These are phyloP conservation scores for Gillenia trifoliata DNA, from an alignment of 306 rosid species.

Conservation along the genomic window DNA sequence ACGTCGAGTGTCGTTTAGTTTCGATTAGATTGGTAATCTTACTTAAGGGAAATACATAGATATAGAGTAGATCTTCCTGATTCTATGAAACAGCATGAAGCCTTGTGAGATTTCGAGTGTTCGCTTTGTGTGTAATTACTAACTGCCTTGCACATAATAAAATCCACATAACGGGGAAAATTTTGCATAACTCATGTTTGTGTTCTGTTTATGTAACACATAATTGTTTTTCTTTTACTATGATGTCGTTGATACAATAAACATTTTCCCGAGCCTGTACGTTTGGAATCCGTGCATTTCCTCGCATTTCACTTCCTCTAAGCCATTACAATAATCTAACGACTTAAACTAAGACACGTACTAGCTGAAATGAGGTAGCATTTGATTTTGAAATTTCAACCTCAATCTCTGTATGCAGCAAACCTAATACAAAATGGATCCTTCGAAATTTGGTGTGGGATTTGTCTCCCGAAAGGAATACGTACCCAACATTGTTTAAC, in stretches of 20 bases:
- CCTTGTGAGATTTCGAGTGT: not conserved
- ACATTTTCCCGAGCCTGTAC: too few relatives aligned
- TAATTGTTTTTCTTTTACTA: not conserved
- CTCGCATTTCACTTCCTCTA: too few relatives aligned
- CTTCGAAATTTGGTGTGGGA: constrained; percentile 31
- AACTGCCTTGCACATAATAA: not conserved
- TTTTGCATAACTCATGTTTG: not conserved
- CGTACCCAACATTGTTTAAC: constrained; percentile 25
- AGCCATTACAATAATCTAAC: too few relatives aligned
- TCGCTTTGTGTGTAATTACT: not conserved
- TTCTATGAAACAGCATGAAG: not conserved
- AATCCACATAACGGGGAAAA: not conserved
- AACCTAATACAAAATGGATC: constrained; percentile 23
- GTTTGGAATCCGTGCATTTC: too few relatives aligned
- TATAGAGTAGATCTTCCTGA: not conserved
- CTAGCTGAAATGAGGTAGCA: constrained; percentile 8
- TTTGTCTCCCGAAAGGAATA: constrained; percentile 49
- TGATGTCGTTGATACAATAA: not conserved
- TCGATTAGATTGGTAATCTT: not conserved
- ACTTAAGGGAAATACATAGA: not conserved
- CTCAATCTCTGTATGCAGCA: constrained; percentile 33
- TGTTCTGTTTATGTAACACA: not conserved
- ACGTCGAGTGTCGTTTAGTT: constrained; percentile 19
- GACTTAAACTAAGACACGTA: too few relatives aligned
- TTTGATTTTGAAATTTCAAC: constrained; percentile 11